Base-by-base conservation (phyloP, 2,329 filamentous ascomycete species). In the Exophiala bonariae region DNA sequence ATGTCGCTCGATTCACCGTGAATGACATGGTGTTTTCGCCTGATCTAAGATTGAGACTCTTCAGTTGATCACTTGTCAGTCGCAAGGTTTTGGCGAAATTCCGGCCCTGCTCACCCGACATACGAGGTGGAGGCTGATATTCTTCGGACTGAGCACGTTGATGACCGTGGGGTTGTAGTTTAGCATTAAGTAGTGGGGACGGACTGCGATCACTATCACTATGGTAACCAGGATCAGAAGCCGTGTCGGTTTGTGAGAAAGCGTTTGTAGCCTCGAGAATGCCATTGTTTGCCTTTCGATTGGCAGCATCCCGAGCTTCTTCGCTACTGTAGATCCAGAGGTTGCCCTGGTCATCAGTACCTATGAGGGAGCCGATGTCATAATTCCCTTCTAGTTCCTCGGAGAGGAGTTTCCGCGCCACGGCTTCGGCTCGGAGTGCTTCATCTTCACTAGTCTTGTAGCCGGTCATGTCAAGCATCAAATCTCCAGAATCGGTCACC, bases 321-420 rank as follows among this genome's bases (percentile, higher is more conserved):
- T 97, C 91, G 60, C 91, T 97, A 70, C 90, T 93, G 72, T 99
- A 99, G 57, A 99, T 97, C 92, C 93, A 97, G n/a, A 99, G 77
- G 61, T 99, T 99, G 5, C 93, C 93, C 50, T 93, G 83, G 62
- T 95, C 90, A 63, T 99, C 93, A 35, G 93, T 92, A 10, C 91
- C 93, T 59, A 99, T 96, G 22, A 99, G 77, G 2, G 92, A 86
- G 4, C 93, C 93, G 59, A 99, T 95, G 64, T 99, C 93, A 66
- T 96, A 96, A 63, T 92, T 90, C 17, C 91, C 93, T 61, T 96
- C 88, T 11, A 97, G 72, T 68, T 97, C 92, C 63, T 99, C 90
- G 0, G 90, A 85, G 10, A 99, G 78, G 41, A 99, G 89, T 65
- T 92, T 93, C 17, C 93, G 82, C 4, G 93, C 93, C 52, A 97